Evolutionary conservation across 371 early-diverging fungal species (phyloP).

Genomic region (Saksenaea vasiformis): DNA sequence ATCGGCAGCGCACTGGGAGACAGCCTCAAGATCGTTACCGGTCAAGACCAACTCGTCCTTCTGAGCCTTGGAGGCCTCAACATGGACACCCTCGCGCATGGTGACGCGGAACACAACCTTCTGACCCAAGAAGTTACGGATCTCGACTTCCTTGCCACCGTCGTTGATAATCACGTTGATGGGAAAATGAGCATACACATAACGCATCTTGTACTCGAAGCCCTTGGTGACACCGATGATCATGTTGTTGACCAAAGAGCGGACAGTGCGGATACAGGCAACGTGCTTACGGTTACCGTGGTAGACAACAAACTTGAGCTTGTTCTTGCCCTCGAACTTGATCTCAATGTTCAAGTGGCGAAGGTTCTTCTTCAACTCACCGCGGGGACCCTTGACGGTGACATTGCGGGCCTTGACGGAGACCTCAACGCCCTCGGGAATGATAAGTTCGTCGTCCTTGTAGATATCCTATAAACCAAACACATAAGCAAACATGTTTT

Average conservation of each 20-base stretch:
- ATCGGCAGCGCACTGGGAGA: slow-evolving; percentile 93
- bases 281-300: slow-evolving; percentile 97
- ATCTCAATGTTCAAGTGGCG: slow-evolving; percentile 95
- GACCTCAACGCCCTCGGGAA: slow-evolving; percentile 77
- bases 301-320: slow-evolving; percentile 91
- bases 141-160: slow-evolving; percentile 84
- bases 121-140: slow-evolving; percentile 99
- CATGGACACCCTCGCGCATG: slow-evolving; percentile 91
- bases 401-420: slow-evolving; percentile 76
- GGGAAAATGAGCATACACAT: slow-evolving; percentile 99
- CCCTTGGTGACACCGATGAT: slow-evolving; percentile 99
- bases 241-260: slow-evolving; percentile 97
- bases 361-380: slow-evolving; percentile 87
- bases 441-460: slow-evolving; percentile 77
- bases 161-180: slow-evolving; percentile 96
- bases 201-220: slow-evolving; percentile 99
- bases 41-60: slow-evolving; percentile 97
- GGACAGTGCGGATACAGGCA: slow-evolving; percentile 97
- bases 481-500: not conserved
- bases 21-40: slow-evolving; percentile 96
- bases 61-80: slow-evolving; percentile 78
- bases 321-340: slow-evolving; percentile 62
- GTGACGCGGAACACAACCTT: slow-evolving; percentile 89
- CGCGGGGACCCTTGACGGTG: slow-evolving; percentile 86
- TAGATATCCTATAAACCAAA: slow-evolving; percentile 75